Evolutionary conservation across 1,139 yeast genomes (phyloP).

Genomic region (Yamadazyma conglobata): DNA sequence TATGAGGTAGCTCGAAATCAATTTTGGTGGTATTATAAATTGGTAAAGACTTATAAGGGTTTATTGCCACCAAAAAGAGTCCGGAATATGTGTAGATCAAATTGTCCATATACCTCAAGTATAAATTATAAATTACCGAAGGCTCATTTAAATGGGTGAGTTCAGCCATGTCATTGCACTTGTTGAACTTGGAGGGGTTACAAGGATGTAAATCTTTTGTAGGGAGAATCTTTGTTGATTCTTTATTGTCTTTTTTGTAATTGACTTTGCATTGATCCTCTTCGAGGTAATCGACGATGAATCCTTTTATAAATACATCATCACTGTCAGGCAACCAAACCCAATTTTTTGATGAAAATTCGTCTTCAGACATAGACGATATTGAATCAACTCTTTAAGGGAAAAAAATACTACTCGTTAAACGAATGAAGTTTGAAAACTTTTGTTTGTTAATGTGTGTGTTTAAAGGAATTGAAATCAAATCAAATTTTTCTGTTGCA

Average conservation of each 20-base stretch:
- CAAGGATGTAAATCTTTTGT: conserved; percentile 57
- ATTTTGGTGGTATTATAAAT: conserved; percentile 66
- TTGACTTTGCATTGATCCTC: conserved; percentile 51
- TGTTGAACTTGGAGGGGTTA: conserved; percentile 90
- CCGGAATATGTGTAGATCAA: conserved; percentile 78
- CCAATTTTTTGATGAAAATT: conserved; percentile 55
- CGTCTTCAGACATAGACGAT: conserved; percentile 29
- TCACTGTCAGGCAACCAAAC: conserved; percentile 83
- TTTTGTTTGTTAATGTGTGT: too few species aligned
- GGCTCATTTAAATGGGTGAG: conserved; percentile 93
- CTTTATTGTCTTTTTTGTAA: conserved; percentile 42
- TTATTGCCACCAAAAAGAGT: conserved; percentile 88
- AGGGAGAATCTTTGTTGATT: conserved; percentile 33
- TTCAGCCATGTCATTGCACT: conserved; percentile 93
- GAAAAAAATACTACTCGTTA: too few species aligned
- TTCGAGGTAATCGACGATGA: conserved; percentile 54
- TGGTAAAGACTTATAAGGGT: conserved; percentile 80
- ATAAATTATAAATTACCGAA: conserved; percentile 80
- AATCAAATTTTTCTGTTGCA: too few species aligned
- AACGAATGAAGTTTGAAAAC: too few species aligned
- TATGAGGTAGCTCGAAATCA: conserved; percentile 63
- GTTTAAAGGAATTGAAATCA: too few species aligned
- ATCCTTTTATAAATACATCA: conserved; percentile 66
- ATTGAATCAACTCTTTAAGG: too few species aligned
- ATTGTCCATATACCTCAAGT: conserved; percentile 73